Evolutionary conservation across 1,284 basidiomycete genomes (phyloP), one percentile per base, ranked within the genome.

Genomic region (Cutaneotrichosporon mucoides): DNA sequence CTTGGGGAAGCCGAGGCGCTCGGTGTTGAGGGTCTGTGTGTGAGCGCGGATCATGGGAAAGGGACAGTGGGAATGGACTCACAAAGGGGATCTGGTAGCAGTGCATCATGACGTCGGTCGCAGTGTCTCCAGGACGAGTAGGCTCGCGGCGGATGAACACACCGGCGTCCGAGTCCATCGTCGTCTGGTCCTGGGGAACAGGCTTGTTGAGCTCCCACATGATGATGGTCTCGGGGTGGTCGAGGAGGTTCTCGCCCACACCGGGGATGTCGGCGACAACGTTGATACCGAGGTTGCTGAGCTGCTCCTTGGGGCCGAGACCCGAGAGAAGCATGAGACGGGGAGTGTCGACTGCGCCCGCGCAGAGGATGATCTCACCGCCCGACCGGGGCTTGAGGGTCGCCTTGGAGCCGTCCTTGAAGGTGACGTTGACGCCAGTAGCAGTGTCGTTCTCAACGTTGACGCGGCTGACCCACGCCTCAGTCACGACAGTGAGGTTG

Each of bases 201-300:
- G 62, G 62, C 48, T 60, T 58, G 47, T 54, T 38, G 41, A 64
- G 59, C 43, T 59, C 59, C 62, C 62, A 64, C 54, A 64, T 64
- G 55, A 64, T 64, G 51, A 64, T 64, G 10, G 59, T 61, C 57
- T 64, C 62, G 47, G 62, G 64, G 72, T 87, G 86, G 70, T 88
- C 86, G 71, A 86, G 84, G 43, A 88, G 70, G 75, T 87, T 84
- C 71, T 86, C 83, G 1, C 88, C 88, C 53, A 89, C 87, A 42
- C 68, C 68, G 60, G 86, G 85, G 3, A 88, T 75, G 58, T 83
- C 82, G 41, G 73, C 59, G 2, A 76, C 73, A 57, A 65, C 55
- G 6, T 53, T 47, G 53, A 89, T 82, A 44, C 83, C 83, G 41
- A 84, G 82, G 4, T 73, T 69, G 24, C 79, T 67, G 42, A 88